Evolutionary conservation across 73 alveolate species (phyloP).

Genomic region (Tetrahymena elliotti): DNA sequence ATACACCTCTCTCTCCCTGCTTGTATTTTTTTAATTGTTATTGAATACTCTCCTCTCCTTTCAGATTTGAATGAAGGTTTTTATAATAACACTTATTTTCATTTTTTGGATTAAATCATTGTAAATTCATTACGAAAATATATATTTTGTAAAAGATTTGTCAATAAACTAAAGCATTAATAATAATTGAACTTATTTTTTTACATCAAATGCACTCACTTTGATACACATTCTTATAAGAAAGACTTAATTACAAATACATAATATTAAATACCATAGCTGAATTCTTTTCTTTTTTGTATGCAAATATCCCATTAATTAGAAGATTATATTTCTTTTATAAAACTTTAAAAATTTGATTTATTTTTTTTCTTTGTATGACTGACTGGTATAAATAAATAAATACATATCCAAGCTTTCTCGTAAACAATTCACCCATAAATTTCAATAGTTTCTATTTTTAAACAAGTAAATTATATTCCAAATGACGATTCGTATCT

Average conservation of each 20-base stretch:
- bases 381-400: too few relatives aligned
- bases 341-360: background rate
- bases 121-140: background rate
- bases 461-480: background rate
- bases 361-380: background rate
- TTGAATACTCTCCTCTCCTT: too few relatives aligned
- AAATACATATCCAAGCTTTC: background rate
- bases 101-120: background rate
- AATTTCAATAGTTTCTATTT: background rate
- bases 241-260: background rate
- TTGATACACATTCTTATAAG: background rate
- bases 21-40: background rate
- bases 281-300: background rate
- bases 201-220: background rate
- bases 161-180: background rate
- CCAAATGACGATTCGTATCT: background rate
- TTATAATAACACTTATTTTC: background rate
- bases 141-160: background rate
- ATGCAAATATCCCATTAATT: background rate
- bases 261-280: background rate
- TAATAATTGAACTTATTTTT: background rate
- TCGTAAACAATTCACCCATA: background rate
- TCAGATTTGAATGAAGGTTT: background rate
- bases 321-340: background rate
- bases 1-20: background rate